These are phyloP conservation scores for Kwoniella shandongensis DNA, from an alignment of 768 basidiomycete genomes.

Conservation along the genomic window DNA sequence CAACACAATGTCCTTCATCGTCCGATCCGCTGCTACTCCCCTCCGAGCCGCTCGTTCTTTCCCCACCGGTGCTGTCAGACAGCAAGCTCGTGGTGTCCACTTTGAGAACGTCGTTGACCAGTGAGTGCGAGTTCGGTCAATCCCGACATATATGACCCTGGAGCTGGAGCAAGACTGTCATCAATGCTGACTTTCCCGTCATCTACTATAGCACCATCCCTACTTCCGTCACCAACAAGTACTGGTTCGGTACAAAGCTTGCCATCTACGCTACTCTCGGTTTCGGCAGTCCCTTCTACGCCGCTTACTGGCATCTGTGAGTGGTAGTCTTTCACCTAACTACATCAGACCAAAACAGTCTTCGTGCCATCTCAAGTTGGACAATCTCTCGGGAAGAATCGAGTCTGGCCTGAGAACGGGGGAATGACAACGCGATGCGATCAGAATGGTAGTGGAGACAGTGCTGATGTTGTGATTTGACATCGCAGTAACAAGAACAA, in stretches of 20 bases:
- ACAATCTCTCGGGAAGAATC: too few relatives aligned
- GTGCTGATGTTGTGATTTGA: too few relatives aligned
- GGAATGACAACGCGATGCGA: too few relatives aligned
- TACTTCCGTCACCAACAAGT: constrained; percentile 43
- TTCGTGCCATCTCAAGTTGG: too few relatives aligned
- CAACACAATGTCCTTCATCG: constrained; percentile 42
- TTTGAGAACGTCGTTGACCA: constrained; percentile 52
- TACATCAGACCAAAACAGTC: too few relatives aligned
- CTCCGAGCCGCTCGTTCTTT: constrained; percentile 32
- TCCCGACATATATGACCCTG: not conserved
- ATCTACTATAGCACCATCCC: constrained; percentile 40
- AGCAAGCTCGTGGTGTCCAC: constrained; percentile 43
- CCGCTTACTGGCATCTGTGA: constrained; percentile 49
- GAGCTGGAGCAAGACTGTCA: not conserved
- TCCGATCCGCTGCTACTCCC: constrained; percentile 33
- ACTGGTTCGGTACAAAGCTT: constrained; percentile 43
- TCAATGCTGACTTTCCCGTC: not conserved
- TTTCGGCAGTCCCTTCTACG: constrained; percentile 48
- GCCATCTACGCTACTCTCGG: constrained; percentile 32
- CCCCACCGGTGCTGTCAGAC: constrained; percentile 11
- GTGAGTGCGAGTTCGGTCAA: constrained; percentile 26
- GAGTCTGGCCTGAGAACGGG: too few relatives aligned
- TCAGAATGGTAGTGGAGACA: too few relatives aligned
- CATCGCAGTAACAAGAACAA: too few relatives aligned
- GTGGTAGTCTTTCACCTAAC: constrained; percentile 6